Conservation (phyloP, 73 alveolate species). For the Blepharisma japonicum region DNA sequence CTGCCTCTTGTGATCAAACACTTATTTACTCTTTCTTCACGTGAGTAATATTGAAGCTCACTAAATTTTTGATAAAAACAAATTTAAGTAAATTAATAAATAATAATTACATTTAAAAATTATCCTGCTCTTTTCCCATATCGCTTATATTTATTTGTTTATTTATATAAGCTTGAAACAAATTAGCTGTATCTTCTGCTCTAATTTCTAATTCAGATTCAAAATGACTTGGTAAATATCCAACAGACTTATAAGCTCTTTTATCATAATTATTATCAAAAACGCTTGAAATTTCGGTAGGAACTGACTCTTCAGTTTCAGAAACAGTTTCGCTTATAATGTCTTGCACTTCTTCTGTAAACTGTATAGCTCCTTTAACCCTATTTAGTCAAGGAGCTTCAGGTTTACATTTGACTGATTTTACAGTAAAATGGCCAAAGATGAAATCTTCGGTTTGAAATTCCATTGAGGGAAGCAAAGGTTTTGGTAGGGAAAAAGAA, state of each 20-base stretch:
- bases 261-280: too few relatives aligned
- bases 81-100: slow-evolving; percentile 51
- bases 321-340: slow-evolving; percentile 4
- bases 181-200: slow-evolving; percentile 62
- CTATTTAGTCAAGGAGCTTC: slow-evolving; percentile 66
- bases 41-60: too few relatives aligned
- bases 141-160: slow-evolving; percentile 83
- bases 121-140: slow-evolving; percentile 87
- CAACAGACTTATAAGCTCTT: too few relatives aligned
- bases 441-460: slow-evolving; percentile 36
- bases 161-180: slow-evolving; percentile 79
- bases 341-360: slow-evolving; percentile 1
- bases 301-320: neutral
- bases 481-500: slow-evolving; percentile 42
- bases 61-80: too few relatives aligned
- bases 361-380: slow-evolving; percentile 29
- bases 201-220: neutral
- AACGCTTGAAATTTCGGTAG: too few relatives aligned
- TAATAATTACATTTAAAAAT: slow-evolving; percentile 75
- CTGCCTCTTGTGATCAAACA: too few relatives aligned
- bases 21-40: too few relatives aligned
- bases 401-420: slow-evolving; percentile 52
- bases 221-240: too few relatives aligned
- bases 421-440: slow-evolving; percentile 38
- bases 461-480: slow-evolving; percentile 41